phyloP scores from a whole-genome alignment of 2,329 filamentous ascomycete genomes.

The Pseudogymnoascus sp. region DNA sequence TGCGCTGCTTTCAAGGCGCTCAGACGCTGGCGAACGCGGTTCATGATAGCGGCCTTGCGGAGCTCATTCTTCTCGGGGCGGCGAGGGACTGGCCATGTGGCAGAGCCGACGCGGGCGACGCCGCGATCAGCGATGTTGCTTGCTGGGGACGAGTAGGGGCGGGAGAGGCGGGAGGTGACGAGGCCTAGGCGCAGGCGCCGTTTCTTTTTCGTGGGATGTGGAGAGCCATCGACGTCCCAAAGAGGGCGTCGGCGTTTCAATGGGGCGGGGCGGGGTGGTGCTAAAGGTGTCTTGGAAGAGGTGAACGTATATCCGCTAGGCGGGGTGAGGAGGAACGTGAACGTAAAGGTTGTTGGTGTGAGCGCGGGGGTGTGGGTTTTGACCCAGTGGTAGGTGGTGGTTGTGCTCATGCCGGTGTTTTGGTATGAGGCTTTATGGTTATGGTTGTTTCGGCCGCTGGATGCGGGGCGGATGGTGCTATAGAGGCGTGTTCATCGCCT shows the following conservation, averaged over 20 bases:
- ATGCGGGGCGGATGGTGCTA: conserved; percentile 14
- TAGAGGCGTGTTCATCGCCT: conserved; percentile 27
- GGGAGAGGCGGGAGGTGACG: conserved; percentile 62
- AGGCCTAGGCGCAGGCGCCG: conserved; percentile 54
- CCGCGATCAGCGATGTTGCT: conserved; percentile 60
- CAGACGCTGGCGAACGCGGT: conserved; percentile 45
- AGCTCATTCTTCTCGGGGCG: conserved; percentile 43
- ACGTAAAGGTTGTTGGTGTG: conserved; percentile 20
- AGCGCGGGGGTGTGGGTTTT: conserved; percentile 16
- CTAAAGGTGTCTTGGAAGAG: conserved; percentile 21
- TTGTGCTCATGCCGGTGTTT: conserved; percentile 18
- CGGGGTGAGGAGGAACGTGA: conserved; percentile 32
- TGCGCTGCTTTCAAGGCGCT: conserved; percentile 21
- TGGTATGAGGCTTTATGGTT: background rate
- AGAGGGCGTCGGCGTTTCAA: conserved; percentile 28
- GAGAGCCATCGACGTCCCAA: conserved; percentile 28
- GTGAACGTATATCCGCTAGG: conserved; percentile 30
- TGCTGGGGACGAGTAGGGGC: conserved; percentile 60
- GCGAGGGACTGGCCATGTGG: conserved; percentile 39
- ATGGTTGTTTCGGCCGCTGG: background rate
- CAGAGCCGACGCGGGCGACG: conserved; percentile 31
- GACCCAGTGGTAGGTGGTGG: conserved; percentile 24
- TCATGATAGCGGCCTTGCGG: conserved; percentile 58
- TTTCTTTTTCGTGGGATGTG: conserved; percentile 46
- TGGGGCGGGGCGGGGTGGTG: conserved; percentile 16